Evolutionary conservation across 75 land plant genomes (phyloP).

Genomic region (Cupressus sempervirens): DNA sequence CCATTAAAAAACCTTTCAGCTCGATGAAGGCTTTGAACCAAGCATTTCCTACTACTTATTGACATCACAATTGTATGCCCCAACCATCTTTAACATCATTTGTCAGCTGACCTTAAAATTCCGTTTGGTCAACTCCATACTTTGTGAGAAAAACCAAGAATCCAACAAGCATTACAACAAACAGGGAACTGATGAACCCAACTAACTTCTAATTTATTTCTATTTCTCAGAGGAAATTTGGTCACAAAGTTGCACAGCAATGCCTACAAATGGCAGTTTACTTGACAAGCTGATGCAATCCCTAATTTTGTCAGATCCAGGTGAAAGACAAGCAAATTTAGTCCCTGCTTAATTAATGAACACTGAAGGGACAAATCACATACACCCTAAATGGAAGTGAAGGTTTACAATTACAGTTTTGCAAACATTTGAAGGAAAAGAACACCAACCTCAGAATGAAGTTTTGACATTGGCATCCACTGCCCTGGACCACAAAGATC

Average conservation of each 20-base stretch:
- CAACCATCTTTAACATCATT: neutral
- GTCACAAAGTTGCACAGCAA: neutral
- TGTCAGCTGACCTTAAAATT: neutral
- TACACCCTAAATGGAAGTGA: neutral
- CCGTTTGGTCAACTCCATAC: too few relatives aligned
- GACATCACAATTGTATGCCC: neutral
- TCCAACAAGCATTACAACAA: neutral
- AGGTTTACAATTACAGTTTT: neutral
- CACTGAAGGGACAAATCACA: neutral
- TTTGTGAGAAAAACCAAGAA: neutral
- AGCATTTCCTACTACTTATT: neutral
- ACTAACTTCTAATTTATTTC: neutral
- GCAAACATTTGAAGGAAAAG: neutral
- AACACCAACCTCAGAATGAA: constrained; percentile 67
- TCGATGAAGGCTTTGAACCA: neutral
- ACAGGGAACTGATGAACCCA: neutral
- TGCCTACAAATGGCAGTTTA: neutral
- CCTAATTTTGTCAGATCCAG: neutral
- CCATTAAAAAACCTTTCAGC: neutral
- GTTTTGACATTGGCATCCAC: constrained; percentile 94
- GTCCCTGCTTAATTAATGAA: neutral
- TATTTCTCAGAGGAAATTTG: neutral
- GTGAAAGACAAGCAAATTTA: neutral
- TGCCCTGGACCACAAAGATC: constrained; percentile 96
- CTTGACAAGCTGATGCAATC: neutral